These are phyloP conservation scores for Ascochyta viciae-villosae DNA, from an alignment of 2,329 filamentous ascomycete species.

Conservation along the genomic window DNA sequence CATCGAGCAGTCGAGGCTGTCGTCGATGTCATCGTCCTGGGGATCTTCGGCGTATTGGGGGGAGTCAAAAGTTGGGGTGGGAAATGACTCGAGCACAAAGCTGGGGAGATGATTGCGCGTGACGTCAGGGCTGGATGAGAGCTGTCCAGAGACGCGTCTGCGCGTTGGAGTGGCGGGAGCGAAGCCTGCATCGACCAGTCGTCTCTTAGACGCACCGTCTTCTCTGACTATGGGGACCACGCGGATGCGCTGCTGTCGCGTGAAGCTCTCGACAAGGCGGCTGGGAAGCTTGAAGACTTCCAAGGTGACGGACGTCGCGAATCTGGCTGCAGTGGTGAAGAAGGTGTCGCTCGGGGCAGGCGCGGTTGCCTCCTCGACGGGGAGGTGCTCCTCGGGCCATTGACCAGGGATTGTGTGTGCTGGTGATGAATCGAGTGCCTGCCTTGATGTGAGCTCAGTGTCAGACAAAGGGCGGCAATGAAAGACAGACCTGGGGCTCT, in stretches of 20 bases:
- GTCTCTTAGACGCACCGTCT: constrained; percentile 39
- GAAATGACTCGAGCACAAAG: neutral
- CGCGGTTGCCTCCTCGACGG: neutral
- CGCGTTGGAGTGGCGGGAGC: constrained; percentile 20
- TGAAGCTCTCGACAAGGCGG: constrained; percentile 19
- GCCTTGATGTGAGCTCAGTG: constrained; percentile 26
- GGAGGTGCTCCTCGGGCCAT: constrained; percentile 21
- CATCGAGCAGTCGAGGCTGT: constrained; percentile 29
- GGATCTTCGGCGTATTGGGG: neutral
- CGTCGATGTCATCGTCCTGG: constrained; percentile 8
- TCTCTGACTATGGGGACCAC: constrained; percentile 27
- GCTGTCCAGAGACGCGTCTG: neutral
- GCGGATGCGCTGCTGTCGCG: constrained; percentile 27
- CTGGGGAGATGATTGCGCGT: neutral
- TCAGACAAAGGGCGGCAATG: constrained; percentile 9
- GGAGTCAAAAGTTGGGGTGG: neutral
- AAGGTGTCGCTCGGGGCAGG: constrained; percentile 5
- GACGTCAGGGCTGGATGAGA: neutral
- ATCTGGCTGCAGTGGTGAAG: constrained; percentile 25
- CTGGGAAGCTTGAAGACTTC: constrained; percentile 22
- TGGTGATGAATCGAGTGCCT: constrained; percentile 8
- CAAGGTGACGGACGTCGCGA: constrained; percentile 18
- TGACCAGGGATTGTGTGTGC: constrained; percentile 21
- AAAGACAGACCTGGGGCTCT: constrained; percentile 30
- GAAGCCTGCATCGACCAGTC: constrained; percentile 37